phyloP scores from a whole-genome alignment of 257 asterid genomes.

The Haberlea rhodopensis region DNA sequence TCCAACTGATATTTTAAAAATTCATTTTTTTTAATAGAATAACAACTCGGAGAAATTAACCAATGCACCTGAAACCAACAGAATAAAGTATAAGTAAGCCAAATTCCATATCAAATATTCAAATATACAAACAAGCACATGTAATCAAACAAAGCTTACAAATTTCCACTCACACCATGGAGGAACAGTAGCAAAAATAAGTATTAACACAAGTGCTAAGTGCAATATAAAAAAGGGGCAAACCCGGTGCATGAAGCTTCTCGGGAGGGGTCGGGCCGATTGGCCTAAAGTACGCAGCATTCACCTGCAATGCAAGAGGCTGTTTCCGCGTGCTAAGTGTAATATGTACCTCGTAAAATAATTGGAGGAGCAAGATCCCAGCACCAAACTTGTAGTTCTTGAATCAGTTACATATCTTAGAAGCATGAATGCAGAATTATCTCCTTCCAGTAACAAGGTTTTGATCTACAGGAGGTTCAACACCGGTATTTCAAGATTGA shows the following conservation, averaged over 20 bases:
- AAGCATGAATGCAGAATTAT: slow-evolving; percentile 61
- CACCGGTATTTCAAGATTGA: slow-evolving; percentile 21
- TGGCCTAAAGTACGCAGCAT: too few species aligned
- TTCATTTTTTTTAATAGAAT: slow-evolving; percentile 11
- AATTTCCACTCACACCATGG: background rate
- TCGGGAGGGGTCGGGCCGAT: too few species aligned
- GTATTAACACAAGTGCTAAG: slow-evolving; percentile 4
- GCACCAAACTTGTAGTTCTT: slow-evolving; percentile 51
- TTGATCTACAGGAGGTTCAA: slow-evolving; percentile 46
- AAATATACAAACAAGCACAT: background rate
- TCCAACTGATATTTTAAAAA: slow-evolving; percentile 6
- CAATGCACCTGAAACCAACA: slow-evolving; percentile 3
- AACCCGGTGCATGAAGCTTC: too few species aligned
- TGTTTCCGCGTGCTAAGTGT: slow-evolving; percentile 5
- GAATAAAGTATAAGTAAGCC: slow-evolving; percentile 3
- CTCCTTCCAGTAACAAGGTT: slow-evolving; percentile 73
- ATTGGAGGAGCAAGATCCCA: slow-evolving; percentile 66
- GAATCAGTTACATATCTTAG: slow-evolving; percentile 56
- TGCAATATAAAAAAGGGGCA: too few species aligned
- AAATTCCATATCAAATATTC: background rate
- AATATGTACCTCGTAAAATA: slow-evolving; percentile 53
- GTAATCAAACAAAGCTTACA: background rate
- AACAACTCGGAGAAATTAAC: slow-evolving; percentile 8
- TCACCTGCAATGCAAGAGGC: too few species aligned
- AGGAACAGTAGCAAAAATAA: slow-evolving; percentile 9